Base-by-base conservation (phyloP, 768 basidiomycete genomes). In the Nevesoporus exiguus region DNA sequence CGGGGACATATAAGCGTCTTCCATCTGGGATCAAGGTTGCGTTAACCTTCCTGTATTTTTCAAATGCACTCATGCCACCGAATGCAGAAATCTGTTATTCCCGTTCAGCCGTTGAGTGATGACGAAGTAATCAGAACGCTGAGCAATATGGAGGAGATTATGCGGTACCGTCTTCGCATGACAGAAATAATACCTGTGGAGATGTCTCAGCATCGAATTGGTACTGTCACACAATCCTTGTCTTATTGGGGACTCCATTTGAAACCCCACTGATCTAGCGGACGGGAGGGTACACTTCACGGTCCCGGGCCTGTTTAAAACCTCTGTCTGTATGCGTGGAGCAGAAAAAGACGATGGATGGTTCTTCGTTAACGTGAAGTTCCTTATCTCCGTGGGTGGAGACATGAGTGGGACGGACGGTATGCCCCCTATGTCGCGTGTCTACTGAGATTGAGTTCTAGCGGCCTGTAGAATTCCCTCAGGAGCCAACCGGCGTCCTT, bases 351-450 rank as follows among this genome's bases (percentile, higher is more conserved):
- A 80, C 43, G 88, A 90, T 56, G 84, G 86, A 2, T 97, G 93
- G 93, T 94, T 94, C 70, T 86, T 92, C 58, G 85, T 90, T 21
- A 73, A 81, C 54, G 85, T 88, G 0, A 84, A 87, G 62, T 92
- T 93, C 62, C 73, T 86, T 27, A 81, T 92, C 41, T 83, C 72
- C 30, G 78, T 90, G 7, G 85, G 85, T 15, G 89, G 90, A 13
- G 89, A 90, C 65, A 73, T 82, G 37, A 87, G 85, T 33, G 82
- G 82, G 13, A 73, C 84, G 52, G 84, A 90, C 79, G 87, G 89
- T 85, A 58, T 21, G 62, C 55, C 10, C 27, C 17, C 21, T 19
- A 29, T 33, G 33, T 22, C 11, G 14, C 37, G 25, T 19, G 14
- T 41, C 8, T 21, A 17, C 45, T 51, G 42, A 47, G 46, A 40